phyloP scores from a whole-genome alignment of 352 stramenopile genomes.

The Pilasporangium apinafurcum region DNA sequence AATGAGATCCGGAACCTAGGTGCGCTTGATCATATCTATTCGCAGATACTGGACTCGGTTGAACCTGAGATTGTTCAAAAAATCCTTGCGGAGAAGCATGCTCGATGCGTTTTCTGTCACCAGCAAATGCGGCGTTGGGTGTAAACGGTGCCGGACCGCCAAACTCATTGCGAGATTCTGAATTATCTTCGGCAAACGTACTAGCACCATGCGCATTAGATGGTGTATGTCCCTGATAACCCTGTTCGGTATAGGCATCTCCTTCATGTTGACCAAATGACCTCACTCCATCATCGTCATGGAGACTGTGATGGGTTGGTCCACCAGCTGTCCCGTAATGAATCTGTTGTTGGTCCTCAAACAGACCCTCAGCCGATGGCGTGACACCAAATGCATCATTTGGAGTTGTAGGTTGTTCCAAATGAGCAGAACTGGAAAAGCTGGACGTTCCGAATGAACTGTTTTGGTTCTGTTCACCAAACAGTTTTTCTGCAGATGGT shows the following conservation, averaged over 20 bases:
- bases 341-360: slow-evolving; percentile 2
- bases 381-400: not conserved
- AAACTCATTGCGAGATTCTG: too few species aligned
- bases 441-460: slow-evolving; percentile 5
- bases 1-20: too few species aligned
- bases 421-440: not conserved
- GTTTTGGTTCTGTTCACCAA: slow-evolving; percentile 11
- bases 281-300: too few species aligned
- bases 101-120: too few species aligned
- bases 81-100: not conserved
- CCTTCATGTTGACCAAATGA: not conserved
- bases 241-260: too few species aligned
- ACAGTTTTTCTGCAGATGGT: slow-evolving; percentile 14
- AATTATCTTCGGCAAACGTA: too few species aligned
- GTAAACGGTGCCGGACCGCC: too few species aligned
- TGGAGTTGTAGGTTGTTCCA: not conserved
- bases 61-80: not conserved
- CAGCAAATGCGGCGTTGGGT: too few species aligned
- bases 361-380: not conserved
- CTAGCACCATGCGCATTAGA: too few species aligned
- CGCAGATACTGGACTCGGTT: too few species aligned
- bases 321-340: not conserved
- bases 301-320: not conserved
- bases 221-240: too few species aligned
- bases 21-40: too few species aligned